Evolutionary conservation across 805 yeast species (phyloP).

Genomic region (Wickerhamomyces sydowiorum): DNA sequence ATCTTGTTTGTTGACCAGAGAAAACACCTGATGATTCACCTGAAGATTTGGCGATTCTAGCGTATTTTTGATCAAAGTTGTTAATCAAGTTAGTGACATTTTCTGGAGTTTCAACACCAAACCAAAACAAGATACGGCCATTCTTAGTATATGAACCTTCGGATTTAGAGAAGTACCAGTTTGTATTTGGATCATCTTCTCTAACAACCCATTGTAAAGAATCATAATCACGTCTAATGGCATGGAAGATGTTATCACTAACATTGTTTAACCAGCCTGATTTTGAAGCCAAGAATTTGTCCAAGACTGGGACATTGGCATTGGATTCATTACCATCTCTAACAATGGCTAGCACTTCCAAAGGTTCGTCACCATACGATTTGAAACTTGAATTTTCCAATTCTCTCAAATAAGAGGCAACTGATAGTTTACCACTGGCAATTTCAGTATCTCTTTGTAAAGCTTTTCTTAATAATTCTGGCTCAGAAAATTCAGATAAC

Average conservation of each 20-base stretch:
- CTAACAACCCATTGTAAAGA: conserved; percentile 82
- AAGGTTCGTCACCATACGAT: conserved; percentile 92
- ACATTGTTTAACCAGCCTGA: conserved; percentile 97
- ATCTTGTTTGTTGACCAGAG: conserved; percentile 44
- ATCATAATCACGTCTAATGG: conserved; percentile 68
- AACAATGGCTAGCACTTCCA: conserved; percentile 90
- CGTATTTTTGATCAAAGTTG: conserved; percentile 36
- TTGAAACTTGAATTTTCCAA: conserved; percentile 60
- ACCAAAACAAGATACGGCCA: conserved; percentile 93
- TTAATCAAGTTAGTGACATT: conserved; percentile 60
- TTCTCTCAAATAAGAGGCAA: conserved; percentile 73
- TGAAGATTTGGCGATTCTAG: conserved; percentile 27
- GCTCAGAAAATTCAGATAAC: conserved; percentile 59
- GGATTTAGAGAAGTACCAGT: conserved; percentile 89
- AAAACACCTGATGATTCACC: conserved; percentile 41
- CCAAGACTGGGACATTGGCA: conserved; percentile 58
- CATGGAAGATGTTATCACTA: conserved; percentile 86
- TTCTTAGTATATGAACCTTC: conserved; percentile 91
- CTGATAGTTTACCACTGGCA: conserved; percentile 61
- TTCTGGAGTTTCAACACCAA: conserved; percentile 66
- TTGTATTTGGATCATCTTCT: conserved; percentile 84
- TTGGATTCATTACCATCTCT: conserved; percentile 34
- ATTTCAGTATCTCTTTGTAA: conserved; percentile 74
- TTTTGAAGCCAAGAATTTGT: conserved; percentile 80
- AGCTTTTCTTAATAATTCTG: conserved; percentile 74